Base-by-base conservation (phyloP, 2,329 filamentous ascomycete species). In the Aspergillus quadricinctus region DNA sequence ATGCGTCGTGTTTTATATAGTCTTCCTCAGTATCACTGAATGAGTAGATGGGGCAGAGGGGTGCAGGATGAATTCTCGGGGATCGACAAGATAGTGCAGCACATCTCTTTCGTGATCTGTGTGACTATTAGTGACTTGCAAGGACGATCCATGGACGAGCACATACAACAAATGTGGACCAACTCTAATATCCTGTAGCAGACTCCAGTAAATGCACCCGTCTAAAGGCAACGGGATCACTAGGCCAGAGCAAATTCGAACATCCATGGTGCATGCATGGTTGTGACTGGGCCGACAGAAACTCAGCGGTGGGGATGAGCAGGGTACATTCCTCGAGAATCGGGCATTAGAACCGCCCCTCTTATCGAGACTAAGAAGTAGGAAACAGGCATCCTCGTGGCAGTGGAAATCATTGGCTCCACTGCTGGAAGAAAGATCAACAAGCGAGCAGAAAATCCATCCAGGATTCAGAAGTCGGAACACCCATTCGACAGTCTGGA, bases 371-470 rank as follows among this genome's bases (percentile, higher is more conserved):
- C 50, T 55, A 55, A 54, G 41, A 55, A 49, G 48, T 55, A 49
- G 52, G 31, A 48, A 50, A 21, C 31, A 28, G 10, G 48, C 28
- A 21, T 17, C 55, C 55, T 57, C 55, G 55, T 57, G 55, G 51
- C 51, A 53, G 41, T 45, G 41, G 41, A 45, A 49, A 27, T 21
- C 17, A 17, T 4, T 19, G 55, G 48, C 37, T 25, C 53, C 56
- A 58, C 29, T 2, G 29, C 41, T 23, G 41, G 41, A 11, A 23
- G n/a, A 19, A 45, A 5, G 41, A 45, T 45, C 41, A 23, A 10
- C 40, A 43, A 19, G 41, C 19, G 21, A 45, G 19, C 23, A 19
- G 41, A 45, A 23, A 45, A 6, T 21, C 41, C 10, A 17, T 23
- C 21, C n/a, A 23, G 19, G 19, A 23, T 23, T 17, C 41, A 10